Base-by-base conservation (phyloP, 352 stramenopile species). In the Phytophthora fragariae region DNA sequence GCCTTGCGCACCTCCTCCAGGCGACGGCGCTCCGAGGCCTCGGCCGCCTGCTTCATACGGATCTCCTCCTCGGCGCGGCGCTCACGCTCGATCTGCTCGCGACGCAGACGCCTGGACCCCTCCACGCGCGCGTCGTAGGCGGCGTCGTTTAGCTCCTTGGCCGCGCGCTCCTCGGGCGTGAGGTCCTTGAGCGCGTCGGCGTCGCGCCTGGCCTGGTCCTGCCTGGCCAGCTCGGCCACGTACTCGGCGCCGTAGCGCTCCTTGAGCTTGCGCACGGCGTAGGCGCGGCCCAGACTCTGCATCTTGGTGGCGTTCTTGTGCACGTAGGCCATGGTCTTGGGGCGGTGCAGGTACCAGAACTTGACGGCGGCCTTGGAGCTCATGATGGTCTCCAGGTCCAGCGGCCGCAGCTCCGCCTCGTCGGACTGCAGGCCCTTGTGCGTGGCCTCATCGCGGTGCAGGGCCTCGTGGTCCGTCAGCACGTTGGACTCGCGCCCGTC, bases 231-330 rank as follows among this genome's bases (percentile, higher is more conserved):
- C 35, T 92, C 86, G 44, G 90, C 89, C 69, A 93, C 82, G 68
- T 93, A 96, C 77, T 94, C 88, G 19, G 86, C 86, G 50, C 89
- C 89, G 65, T 96, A 50, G 15, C 41, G 41, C 41, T 50, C 84
- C 52, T 89, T 89, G 58, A 96, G 77, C 64, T 84, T 82, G 29
- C 89, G 86, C 54, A 96, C 86, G 49, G 89, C 89, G 68, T 87
- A 96, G 21, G 89, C 85, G 53, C 89, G 89, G 0, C 86, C 89
- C 21, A 96, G 56, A 46, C 76, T 91, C 76, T 96, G 89, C 57
- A 96, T 92, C 77, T 95, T 95, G 58, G 88, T 93, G 14, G 88
- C 89, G 72, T 96, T 96, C 82, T 90, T 92, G 80, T 96, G 89
- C 41, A 96, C 89, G 67, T 93, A 95, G 63, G 92, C 85, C 89